These are phyloP conservation scores for Fraxinus ornus DNA, from an alignment of 305 asterid species.

Conservation along the genomic window DNA sequence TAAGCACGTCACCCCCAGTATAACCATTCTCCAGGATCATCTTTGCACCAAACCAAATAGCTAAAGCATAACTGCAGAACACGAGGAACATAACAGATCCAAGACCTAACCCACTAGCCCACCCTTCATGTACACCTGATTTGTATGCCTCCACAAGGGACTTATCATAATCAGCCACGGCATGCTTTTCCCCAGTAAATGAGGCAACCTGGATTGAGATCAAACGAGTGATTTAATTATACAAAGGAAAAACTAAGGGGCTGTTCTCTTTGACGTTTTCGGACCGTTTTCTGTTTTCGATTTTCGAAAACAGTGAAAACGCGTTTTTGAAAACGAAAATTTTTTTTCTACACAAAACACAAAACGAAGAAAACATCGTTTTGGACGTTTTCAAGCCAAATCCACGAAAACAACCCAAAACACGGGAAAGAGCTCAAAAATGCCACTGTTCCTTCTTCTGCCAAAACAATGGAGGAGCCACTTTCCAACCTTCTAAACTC, in stretches of 20 bases:
- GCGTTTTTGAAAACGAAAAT: too few relatives aligned
- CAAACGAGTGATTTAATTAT: neutral
- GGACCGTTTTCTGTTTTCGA: too few relatives aligned
- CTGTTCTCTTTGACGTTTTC: too few relatives aligned
- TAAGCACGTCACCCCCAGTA: constrained; percentile 64
- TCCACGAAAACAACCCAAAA: too few relatives aligned
- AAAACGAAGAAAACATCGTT: too few relatives aligned
- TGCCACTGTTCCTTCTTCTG: too few relatives aligned
- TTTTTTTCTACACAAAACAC: too few relatives aligned
- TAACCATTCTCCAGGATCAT: constrained; percentile 63
- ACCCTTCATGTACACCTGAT: constrained; percentile 61
- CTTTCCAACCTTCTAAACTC: too few relatives aligned
- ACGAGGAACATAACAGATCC: constrained; percentile 48
- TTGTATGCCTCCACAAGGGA: constrained; percentile 51
- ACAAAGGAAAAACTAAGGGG: neutral
- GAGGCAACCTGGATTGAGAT: constrained; percentile 58
- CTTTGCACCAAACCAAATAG: constrained; percentile 63
- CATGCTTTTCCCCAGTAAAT: constrained; percentile 65
- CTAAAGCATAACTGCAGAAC: constrained; percentile 61
- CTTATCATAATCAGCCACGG: constrained; percentile 55
- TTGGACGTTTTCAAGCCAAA: too few relatives aligned
- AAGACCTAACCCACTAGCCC: constrained; percentile 60
- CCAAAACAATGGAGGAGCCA: too few relatives aligned
- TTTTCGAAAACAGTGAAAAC: too few relatives aligned
- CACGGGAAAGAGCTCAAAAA: too few relatives aligned